Percentiles rank a stretch among this genome's conserved stretches.
phyloP scores from a whole-genome alignment of 164 flowering plant species.

The Umbellularia californica region DNA sequence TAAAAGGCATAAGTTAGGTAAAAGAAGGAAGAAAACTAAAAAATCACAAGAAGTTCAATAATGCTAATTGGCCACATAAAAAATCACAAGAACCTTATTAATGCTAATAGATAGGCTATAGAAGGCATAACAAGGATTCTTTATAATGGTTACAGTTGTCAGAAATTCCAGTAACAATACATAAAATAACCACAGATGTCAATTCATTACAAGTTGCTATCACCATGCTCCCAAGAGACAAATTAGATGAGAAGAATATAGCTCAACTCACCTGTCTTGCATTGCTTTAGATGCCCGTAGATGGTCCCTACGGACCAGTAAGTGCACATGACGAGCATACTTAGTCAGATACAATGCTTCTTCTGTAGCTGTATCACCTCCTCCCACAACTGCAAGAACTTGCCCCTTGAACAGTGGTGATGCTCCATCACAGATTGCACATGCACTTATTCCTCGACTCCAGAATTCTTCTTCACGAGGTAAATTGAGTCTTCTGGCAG shows the following conservation, averaged over 20 bases:
- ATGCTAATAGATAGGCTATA: neutral
- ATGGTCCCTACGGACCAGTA: constrained; percentile 82
- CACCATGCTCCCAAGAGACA: neutral
- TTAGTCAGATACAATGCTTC: constrained; percentile 94
- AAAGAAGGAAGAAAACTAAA: neutral
- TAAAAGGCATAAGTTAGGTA: neutral
- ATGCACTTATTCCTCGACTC: constrained; percentile 98
- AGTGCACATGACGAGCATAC: constrained; percentile 93
- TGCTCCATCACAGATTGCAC: constrained; percentile 99
- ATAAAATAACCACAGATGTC: neutral
- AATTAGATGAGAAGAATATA: neutral
- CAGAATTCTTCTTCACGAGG: constrained; percentile 97
- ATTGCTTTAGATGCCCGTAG: constrained; percentile 91
- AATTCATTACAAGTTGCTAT: neutral
- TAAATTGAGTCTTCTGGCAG: constrained; percentile 71
- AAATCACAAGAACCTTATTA: too few relatives aligned
- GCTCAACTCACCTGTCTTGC: constrained; percentile 82
- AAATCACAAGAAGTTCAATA: neutral
- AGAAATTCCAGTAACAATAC: neutral
- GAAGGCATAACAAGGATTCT: neutral
- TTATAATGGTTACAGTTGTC: neutral
- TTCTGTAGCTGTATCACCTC: constrained; percentile 99
- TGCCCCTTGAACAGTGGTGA: constrained; percentile 92
- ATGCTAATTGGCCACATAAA: neutral
- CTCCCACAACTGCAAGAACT: constrained; percentile 96